Evolutionary conservation across 2,329 filamentous ascomycete species (phyloP), one percentile per base, ranked within the genome.

Genomic region (Cytospora piceicola): DNA sequence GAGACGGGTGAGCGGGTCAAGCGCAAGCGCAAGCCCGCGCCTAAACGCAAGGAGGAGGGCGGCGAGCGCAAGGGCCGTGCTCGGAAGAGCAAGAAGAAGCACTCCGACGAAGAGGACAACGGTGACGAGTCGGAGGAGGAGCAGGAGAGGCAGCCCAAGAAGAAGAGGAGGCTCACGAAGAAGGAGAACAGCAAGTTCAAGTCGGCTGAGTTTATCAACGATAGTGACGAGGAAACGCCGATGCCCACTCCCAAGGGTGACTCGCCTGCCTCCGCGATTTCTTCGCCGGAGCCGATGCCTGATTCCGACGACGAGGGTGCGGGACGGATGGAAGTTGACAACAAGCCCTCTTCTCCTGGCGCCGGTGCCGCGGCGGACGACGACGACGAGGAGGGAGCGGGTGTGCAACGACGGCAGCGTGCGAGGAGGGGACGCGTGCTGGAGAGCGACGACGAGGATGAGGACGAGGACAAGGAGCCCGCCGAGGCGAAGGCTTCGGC

Each of bases 1-100:
- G 93, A 96, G 77, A 94, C 91, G 3, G 93, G 92, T 42, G 91
- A 95, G 59, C 89, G 88, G 74, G 83, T 92, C 63, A 93, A 92
- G 81, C 85, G 91, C 67, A 94, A 93, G 82, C 91, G 90, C 77
- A 89, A 80, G 78, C 72, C 78, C 14, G 80, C 77, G 6, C 73
- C 78, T 9, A 56, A 58, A 58, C 55, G 53, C n/a, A 68, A 69
- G 32, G 73, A 73, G 52, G 77, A 76, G 66, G 71, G 75, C 29
- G 70, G 70, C 73, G 80, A 69, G 51, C 75, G 76, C 52, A 80
- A 80, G 70, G 75, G 76, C 71, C 76, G 71, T 59, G 72, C 71
- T 55, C 72, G 72, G 53, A 74, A 83, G 70, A 89, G 88, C 83
- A 63, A 90, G 86, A 88, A 66, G 81, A 72, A 79, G 73, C 78